A percentile compares a stretch with the other conserved stretches of the same genome.
phyloP scores from a whole-genome alignment of 352 stramenopile genomes.

The Albugo candida region DNA sequence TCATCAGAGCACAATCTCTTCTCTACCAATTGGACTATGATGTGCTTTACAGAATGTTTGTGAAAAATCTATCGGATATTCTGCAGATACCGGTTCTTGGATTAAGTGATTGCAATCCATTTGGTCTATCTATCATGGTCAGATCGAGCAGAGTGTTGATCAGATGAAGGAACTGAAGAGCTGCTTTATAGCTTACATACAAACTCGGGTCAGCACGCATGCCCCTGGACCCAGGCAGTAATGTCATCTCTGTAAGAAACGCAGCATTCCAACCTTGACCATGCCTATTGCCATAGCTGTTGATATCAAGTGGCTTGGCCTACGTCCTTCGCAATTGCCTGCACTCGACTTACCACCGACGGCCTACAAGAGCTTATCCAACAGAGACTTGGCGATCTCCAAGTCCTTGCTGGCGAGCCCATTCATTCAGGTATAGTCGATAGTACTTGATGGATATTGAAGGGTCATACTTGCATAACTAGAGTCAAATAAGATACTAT shows the following conservation, averaged over 20 bases:
- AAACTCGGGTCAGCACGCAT: slow-evolving; percentile 72
- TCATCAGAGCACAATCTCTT: background rate
- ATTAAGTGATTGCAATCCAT: slow-evolving; percentile 89
- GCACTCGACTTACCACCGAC: slow-evolving; percentile 21
- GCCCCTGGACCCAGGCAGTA: slow-evolving; percentile 45
- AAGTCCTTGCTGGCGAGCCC: slow-evolving; percentile 19
- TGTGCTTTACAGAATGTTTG: slow-evolving; percentile 33
- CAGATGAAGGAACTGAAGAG: background rate
- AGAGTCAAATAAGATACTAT: slow-evolving; percentile 32
- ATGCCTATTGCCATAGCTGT: slow-evolving; percentile 15
- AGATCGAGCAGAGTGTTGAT: background rate
- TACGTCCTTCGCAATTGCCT: slow-evolving; percentile 69
- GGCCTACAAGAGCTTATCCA: slow-evolving; percentile 34
- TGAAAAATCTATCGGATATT: slow-evolving; percentile 47
- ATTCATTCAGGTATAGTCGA: slow-evolving; percentile 39
- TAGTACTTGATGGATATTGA: slow-evolving; percentile 1
- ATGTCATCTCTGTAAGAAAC: slow-evolving; percentile 4
- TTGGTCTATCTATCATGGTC: slow-evolving; percentile 84
- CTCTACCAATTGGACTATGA: background rate
- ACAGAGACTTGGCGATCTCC: slow-evolving; percentile 27
- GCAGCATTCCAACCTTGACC: background rate
- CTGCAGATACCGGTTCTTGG: slow-evolving; percentile 80
- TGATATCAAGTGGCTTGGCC: slow-evolving; percentile 83
- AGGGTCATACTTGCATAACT: background rate
- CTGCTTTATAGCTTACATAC: slow-evolving; percentile 60